Evolutionary conservation across 805 yeast genomes (phyloP).

Genomic region (Pichia exigua): DNA sequence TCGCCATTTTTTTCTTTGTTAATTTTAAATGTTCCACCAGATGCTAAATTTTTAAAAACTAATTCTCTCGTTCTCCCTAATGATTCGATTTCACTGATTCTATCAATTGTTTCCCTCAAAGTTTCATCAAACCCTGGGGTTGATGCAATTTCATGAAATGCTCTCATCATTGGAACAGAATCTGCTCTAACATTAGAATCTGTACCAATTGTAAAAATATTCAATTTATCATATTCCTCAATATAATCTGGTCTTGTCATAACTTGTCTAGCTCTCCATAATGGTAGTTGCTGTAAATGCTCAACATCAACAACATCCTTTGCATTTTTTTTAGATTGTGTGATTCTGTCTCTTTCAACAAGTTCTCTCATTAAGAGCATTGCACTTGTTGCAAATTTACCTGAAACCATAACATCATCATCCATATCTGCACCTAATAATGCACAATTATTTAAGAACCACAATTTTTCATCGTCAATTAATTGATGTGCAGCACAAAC

Average conservation of each 20-base stretch:
- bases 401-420: slow-evolving; percentile 81
- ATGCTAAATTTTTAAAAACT: slow-evolving; percentile 58
- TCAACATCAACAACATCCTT: slow-evolving; percentile 1
- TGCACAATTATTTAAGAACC: slow-evolving; percentile 82
- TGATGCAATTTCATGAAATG: slow-evolving; percentile 68
- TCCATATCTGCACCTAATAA: slow-evolving; percentile 73
- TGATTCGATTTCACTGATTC: slow-evolving; percentile 71
- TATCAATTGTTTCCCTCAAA: slow-evolving; percentile 52
- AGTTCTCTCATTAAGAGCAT: slow-evolving; percentile 64
- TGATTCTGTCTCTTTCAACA: slow-evolving; percentile 54
- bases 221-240: slow-evolving; percentile 64
- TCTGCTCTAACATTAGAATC: slow-evolving; percentile 70
- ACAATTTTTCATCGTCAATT: slow-evolving; percentile 73
- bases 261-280: slow-evolving; percentile 78
- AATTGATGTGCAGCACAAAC: slow-evolving; percentile 57
- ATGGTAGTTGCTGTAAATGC: slow-evolving; percentile 60
- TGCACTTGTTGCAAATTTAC: slow-evolving; percentile 67
- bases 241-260: slow-evolving; percentile 83
- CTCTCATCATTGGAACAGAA: slow-evolving; percentile 84
- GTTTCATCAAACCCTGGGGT: slow-evolving; percentile 66
- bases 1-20: background rate
- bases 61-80: slow-evolving; percentile 72
- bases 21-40: slow-evolving; percentile 40
- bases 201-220: slow-evolving; percentile 73
- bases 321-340: slow-evolving; percentile 19